Percentiles rank a stretch among this genome's conserved stretches.
phyloP scores from a whole-genome alignment of 257 asterid species.

The Nicotiana tomentosiformis region DNA sequence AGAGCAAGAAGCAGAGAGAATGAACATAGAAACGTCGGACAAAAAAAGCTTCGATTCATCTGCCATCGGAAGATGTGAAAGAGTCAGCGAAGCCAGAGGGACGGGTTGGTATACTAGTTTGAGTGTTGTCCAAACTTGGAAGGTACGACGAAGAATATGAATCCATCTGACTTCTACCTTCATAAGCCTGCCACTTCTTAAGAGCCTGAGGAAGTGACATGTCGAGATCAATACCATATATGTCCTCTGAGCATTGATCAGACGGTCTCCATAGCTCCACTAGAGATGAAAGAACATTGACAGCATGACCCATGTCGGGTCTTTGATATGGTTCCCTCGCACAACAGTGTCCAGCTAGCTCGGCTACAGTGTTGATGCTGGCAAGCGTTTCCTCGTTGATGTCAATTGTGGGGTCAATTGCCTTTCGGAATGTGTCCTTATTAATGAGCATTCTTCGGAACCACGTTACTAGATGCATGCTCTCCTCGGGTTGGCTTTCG shows the following conservation, averaged over 20 bases:
- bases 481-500: constrained; percentile 91
- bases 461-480: constrained; percentile 97
- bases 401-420: constrained; percentile 82
- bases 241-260: constrained; percentile 48
- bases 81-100: constrained; percentile 89
- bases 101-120: constrained; percentile 79
- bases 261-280: constrained; percentile 92
- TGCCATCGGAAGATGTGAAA: constrained; percentile 71
- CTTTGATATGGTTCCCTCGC: constrained; percentile 89
- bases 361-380: constrained; percentile 76
- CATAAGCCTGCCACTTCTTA: constrained; percentile 85
- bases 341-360: constrained; percentile 86
- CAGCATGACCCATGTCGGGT: constrained; percentile 95
- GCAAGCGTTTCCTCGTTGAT: constrained; percentile 54
- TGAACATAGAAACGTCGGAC: constrained; percentile 10
- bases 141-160: constrained; percentile 66
- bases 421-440: constrained; percentile 72
- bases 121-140: constrained; percentile 80
- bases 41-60: constrained; percentile 34
- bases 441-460: constrained; percentile 78
- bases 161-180: constrained; percentile 57
- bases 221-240: constrained; percentile 77
- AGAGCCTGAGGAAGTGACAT: constrained; percentile 92
- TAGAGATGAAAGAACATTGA: constrained; percentile 76
- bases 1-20: constrained; percentile 6